Evolutionary conservation across 2,329 filamentous ascomycete species (phyloP).

Genomic region (Trichoderma aggressivum): DNA sequence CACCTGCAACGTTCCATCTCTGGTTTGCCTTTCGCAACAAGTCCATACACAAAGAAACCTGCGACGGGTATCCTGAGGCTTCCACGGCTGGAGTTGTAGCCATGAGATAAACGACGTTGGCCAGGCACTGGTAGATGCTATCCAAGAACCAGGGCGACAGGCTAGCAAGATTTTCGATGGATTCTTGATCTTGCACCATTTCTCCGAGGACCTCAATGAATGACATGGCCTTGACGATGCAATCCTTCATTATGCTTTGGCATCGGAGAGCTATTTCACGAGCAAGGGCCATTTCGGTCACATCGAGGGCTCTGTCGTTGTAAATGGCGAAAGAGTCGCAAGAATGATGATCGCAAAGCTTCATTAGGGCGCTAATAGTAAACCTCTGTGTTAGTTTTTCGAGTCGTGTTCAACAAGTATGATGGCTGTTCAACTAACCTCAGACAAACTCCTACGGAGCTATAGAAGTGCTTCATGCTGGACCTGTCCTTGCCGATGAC

Average conservation of each 20-base stretch:
- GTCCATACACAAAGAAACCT: neutral
- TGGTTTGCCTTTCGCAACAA: slow-evolving; percentile 6
- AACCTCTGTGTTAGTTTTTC: neutral
- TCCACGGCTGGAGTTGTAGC: neutral
- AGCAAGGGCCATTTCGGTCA: slow-evolving; percentile 1
- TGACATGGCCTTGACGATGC: neutral
- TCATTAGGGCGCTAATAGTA: slow-evolving; percentile 16
- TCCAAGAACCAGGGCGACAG: slow-evolving; percentile 17
- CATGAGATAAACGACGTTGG: slow-evolving; percentile 5
- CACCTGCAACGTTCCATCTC: slow-evolving; percentile 16
- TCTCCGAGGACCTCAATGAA: neutral
- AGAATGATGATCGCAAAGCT: slow-evolving; percentile 18
- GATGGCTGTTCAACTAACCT: neutral
- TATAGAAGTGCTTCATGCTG: slow-evolving; percentile 15
- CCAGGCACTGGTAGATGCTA: slow-evolving; percentile 11
- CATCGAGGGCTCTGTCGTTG: neutral
- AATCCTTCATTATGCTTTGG: neutral
- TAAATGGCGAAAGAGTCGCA: slow-evolving; percentile 16
- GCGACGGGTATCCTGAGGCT: neutral
- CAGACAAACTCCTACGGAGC: slow-evolving; percentile 15
- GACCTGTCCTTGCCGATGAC: slow-evolving; percentile 14
- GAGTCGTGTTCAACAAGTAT: neutral
- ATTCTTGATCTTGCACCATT: slow-evolving; percentile 3
- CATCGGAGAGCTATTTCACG: slow-evolving; percentile 14
- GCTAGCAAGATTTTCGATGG: neutral